Evolutionary conservation across 2,329 filamentous ascomycete genomes (phyloP).

Genomic region (Hortaea werneckii): DNA sequence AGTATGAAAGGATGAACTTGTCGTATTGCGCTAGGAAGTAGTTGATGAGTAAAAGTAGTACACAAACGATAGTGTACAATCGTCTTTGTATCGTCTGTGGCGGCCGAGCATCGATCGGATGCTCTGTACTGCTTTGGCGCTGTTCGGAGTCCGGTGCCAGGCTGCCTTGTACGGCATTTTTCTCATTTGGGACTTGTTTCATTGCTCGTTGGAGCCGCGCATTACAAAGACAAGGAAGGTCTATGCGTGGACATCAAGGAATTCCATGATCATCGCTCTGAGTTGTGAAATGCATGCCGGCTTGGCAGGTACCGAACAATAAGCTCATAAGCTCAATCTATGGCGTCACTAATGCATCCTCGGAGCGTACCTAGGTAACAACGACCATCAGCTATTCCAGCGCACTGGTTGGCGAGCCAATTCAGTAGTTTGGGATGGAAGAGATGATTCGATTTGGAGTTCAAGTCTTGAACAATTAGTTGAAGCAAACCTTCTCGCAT

Average conservation of each 20-base stretch:
- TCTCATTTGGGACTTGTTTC: too few relatives aligned
- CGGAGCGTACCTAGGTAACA: background rate
- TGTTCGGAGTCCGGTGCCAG: too few relatives aligned
- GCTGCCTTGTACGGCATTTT: too few relatives aligned
- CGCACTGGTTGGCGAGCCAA: too few relatives aligned
- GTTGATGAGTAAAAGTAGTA: slow-evolving; percentile 3
- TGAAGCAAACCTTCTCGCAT: background rate
- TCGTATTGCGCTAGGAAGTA: slow-evolving; percentile 4
- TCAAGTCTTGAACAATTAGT: too few relatives aligned
- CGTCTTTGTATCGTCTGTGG: background rate
- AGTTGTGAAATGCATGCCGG: background rate
- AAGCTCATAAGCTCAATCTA: background rate
- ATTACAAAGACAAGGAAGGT: too few relatives aligned
- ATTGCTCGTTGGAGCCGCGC: too few relatives aligned
- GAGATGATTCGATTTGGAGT: background rate
- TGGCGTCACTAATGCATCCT: background rate
- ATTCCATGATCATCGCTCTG: too few relatives aligned
- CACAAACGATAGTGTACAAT: background rate
- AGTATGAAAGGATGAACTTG: slow-evolving; percentile 4
- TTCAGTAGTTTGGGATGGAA: too few relatives aligned
- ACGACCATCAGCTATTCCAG: background rate
- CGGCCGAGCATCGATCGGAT: background rate
- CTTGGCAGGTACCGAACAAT: background rate
- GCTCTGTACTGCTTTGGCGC: too few relatives aligned
- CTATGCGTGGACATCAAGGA: too few relatives aligned